These are phyloP conservation scores for Pyricularia grisea DNA, from an alignment of 2,329 filamentous ascomycete species.

Conservation along the genomic window DNA sequence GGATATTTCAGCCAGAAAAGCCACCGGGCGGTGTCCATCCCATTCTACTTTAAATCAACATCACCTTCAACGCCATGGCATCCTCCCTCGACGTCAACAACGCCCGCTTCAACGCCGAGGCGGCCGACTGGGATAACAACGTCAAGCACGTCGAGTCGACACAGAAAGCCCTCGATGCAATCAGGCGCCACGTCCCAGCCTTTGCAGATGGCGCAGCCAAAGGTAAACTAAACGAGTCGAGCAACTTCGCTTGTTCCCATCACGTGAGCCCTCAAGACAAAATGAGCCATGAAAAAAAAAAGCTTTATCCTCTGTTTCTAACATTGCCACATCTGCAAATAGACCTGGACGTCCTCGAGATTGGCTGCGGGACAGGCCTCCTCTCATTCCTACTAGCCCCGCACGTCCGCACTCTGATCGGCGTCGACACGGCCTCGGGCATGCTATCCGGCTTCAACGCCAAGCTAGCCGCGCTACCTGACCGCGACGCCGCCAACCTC, in stretches of 20 bases:
- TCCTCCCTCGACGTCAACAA: conserved; percentile 15
- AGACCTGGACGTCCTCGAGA: conserved; percentile 38
- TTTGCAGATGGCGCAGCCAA: conserved; percentile 11
- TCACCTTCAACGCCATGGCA: not conserved
- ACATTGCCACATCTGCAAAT: not conserved
- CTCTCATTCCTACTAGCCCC: conserved; percentile 40
- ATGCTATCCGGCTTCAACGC: conserved; percentile 41
- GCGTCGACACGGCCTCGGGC: conserved; percentile 42
- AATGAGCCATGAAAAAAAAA: not conserved
- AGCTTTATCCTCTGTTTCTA: not conserved
- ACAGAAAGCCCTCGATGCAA: conserved; percentile 31
- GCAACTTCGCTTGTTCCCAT: not conserved
- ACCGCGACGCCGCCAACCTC: conserved; percentile 26
- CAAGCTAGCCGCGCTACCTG: conserved; percentile 35
- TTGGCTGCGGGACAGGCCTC: conserved; percentile 47
- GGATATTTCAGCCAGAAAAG: not conserved
- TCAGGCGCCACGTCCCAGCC: conserved; percentile 27
- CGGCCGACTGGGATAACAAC: conserved; percentile 44
- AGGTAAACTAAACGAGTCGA: not conserved
- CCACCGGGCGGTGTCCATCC: not conserved
- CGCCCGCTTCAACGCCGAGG: conserved; percentile 44
- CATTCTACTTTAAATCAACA: not conserved
- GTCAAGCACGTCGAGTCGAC: conserved; percentile 35
- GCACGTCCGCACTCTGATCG: conserved; percentile 34
- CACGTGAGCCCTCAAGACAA: not conserved